Evolutionary conservation across 2,329 filamentous ascomycete species (phyloP).

Genomic region (Calcarisporium arbuscula): DNA sequence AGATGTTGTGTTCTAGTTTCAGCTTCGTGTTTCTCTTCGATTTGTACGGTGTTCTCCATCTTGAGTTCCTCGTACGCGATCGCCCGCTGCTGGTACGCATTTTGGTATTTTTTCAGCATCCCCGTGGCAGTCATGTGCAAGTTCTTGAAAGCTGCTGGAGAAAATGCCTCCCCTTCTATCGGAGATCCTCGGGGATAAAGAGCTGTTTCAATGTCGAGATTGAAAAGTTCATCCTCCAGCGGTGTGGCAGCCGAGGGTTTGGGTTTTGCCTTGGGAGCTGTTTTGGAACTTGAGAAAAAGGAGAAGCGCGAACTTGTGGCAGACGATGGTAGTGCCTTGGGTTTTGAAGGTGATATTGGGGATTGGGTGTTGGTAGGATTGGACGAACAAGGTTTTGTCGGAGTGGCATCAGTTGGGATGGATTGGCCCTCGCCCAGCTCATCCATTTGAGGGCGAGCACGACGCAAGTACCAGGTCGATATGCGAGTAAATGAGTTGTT

Average conservation of each 20-base stretch:
- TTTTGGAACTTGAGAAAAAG: slow-evolving; percentile 39
- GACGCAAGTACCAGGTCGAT: no score
- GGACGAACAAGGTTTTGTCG: slow-evolving; percentile 8
- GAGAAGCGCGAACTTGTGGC: slow-evolving; percentile 32
- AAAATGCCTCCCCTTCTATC: slow-evolving; percentile 43
- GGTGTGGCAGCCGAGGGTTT: slow-evolving; percentile 17
- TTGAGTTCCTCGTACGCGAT: slow-evolving; percentile 43
- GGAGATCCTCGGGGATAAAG: slow-evolving; percentile 43
- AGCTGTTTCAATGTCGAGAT: slow-evolving; percentile 47
- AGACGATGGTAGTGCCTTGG: no score
- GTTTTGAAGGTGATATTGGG: no score
- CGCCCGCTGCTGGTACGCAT: slow-evolving; percentile 50
- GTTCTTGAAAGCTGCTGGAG: slow-evolving; percentile 54
- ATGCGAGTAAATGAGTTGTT: no score
- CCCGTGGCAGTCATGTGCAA: slow-evolving; percentile 52
- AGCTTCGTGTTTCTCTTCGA: slow-evolving; percentile 51
- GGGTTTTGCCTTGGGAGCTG: slow-evolving; percentile 28
- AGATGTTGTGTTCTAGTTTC: slow-evolving; percentile 46
- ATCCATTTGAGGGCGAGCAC: no score
- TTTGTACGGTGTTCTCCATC: slow-evolving; percentile 46
- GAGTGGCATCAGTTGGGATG: slow-evolving; percentile 4
- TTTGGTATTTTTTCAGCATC: slow-evolving; percentile 49
- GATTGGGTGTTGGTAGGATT: no score
- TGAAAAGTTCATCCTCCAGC: slow-evolving; percentile 47
- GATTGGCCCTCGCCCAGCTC: no score